phyloP scores from a whole-genome alignment of 345 rosid species.

The Eucalyptus sp. region DNA sequence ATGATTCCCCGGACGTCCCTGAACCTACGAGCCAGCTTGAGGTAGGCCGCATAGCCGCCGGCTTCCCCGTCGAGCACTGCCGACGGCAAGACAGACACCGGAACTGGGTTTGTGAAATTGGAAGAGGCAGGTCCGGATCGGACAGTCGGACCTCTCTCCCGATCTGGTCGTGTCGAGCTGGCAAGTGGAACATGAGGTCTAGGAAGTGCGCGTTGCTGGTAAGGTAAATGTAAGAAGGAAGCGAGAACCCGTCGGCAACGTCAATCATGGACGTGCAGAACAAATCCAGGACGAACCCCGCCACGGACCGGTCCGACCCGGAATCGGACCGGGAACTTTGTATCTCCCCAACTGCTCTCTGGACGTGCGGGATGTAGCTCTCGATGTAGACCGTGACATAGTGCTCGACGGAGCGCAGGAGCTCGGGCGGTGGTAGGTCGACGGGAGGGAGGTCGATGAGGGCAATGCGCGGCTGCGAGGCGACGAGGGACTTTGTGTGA shows the following conservation, averaged over 20 bases:
- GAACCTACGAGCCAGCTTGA: slow-evolving; percentile 21
- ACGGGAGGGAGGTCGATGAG: slow-evolving; percentile 14
- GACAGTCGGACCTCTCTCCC: neutral
- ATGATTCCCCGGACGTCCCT: slow-evolving; percentile 22
- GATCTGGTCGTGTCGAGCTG: slow-evolving; percentile 3
- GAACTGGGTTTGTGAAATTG: slow-evolving; percentile 19
- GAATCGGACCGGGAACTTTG: neutral
- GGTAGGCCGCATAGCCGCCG: slow-evolving; percentile 18
- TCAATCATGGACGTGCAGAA: slow-evolving; percentile 31
- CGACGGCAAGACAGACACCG: slow-evolving; percentile 22
- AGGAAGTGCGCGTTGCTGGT: slow-evolving; percentile 21
- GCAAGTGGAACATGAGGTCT: slow-evolving; percentile 23
- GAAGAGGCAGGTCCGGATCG: slow-evolving; percentile 2
- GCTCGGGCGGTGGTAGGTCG: slow-evolving; percentile 7
- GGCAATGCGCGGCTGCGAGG: slow-evolving; percentile 10
- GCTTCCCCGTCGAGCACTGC: slow-evolving; percentile 2
- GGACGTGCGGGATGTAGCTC: slow-evolving; percentile 1
- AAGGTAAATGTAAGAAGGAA: slow-evolving; percentile 39
- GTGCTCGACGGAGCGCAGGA: slow-evolving; percentile 3
- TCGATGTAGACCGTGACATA: neutral
- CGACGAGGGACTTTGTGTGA: neutral
- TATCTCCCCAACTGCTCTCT: neutral
- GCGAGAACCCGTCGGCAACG: slow-evolving; percentile 15
- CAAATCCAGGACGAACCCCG: slow-evolving; percentile 32
- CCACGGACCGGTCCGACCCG: slow-evolving; percentile 11